Base-by-base conservation (phyloP, 1,139 yeast species). In the Saccharomyces hybrid region DNA sequence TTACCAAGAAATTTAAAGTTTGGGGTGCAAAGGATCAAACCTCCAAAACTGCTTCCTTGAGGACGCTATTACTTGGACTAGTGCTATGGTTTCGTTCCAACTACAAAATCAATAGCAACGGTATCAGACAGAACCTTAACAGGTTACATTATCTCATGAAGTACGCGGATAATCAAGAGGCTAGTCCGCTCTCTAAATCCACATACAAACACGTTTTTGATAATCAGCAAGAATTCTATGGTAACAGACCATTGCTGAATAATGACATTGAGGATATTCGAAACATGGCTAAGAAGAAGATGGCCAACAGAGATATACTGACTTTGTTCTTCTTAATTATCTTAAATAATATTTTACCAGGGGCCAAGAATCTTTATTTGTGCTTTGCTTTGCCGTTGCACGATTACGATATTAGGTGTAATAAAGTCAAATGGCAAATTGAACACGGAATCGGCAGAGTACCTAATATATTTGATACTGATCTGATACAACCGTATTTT, bases 41-140 rank as follows among this genome's bases (percentile, higher is more conserved):
- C 2, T 47, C 51, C 7, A 49, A 52, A 50, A 46, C 38, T 7
- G 50, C 53, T 5, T 49, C 50, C n/a, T 28, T 59, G 8, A 51
- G 59, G 26, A 64, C 67, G 0, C 34, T 62, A 4, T 28, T 64
- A 6, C 31, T 63, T 4, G 68, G 68, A 1, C 48, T 63, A n/a
- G 56, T 63, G 0, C 50, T 55, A 41, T 64, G 68, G 68, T 64
- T 62, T 52, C 50, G 66, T 50, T 34, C 59, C 0, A 52, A 62
- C 51, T 64, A 60, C 47, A 57, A 63, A 47, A 58, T 63, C 7
- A 64, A 64, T 49, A 58, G 63, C 31, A 64, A 64, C 51, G 68
- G 68, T 11, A 63, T 62, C 32, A 55, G 68, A 14, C 68, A 63
- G 50, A 62, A 61, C 47, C 54, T 55, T 14, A 41, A 53, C 14